Evolutionary conservation across 2,329 filamentous ascomycete genomes (phyloP).

Genomic region (Penicillium sclerotiorum): DNA sequence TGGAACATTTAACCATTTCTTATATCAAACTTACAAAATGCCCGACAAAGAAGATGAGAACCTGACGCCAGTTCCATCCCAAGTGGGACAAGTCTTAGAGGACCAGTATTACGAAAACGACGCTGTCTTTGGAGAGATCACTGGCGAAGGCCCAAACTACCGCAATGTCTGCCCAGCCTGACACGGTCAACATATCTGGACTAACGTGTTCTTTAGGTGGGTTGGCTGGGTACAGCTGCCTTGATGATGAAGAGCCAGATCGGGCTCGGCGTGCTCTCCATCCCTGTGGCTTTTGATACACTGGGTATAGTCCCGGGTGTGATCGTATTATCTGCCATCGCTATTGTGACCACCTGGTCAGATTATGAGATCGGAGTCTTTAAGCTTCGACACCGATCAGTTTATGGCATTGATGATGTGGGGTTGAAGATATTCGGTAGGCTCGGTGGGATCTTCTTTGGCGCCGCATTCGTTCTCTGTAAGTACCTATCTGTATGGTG

Average conservation of each 20-base stretch:
- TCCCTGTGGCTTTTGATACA: conserved; percentile 49
- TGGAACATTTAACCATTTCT: too few species aligned
- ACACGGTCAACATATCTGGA: background rate
- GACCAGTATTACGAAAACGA: conserved; percentile 8
- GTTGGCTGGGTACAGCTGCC: conserved; percentile 48
- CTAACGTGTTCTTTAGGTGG: conserved; percentile 39
- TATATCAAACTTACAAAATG: too few species aligned
- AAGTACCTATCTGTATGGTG: conserved; percentile 1
- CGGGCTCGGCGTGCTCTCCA: conserved; percentile 53
- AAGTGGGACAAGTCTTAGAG: conserved; percentile 6
- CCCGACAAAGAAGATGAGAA: too few species aligned
- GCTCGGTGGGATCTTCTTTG: conserved; percentile 13
- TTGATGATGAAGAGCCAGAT: conserved; percentile 53
- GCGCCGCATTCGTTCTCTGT: conserved; percentile 19
- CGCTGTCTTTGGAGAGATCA: conserved; percentile 24
- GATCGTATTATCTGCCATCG: conserved; percentile 46
- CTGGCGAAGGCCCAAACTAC: conserved; percentile 20
- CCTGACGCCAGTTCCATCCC: conserved; percentile 1
- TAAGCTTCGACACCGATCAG: conserved; percentile 57
- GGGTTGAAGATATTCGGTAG: conserved; percentile 36
- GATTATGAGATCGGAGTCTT: conserved; percentile 53
- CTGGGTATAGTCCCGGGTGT: conserved; percentile 55
- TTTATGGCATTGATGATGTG: conserved; percentile 62
- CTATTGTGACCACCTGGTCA: conserved; percentile 53
- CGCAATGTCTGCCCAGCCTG: conserved; percentile 15